Evolutionary conservation across 2,329 filamentous ascomycete genomes (phyloP).

Genomic region (Fusarium sublunatum): DNA sequence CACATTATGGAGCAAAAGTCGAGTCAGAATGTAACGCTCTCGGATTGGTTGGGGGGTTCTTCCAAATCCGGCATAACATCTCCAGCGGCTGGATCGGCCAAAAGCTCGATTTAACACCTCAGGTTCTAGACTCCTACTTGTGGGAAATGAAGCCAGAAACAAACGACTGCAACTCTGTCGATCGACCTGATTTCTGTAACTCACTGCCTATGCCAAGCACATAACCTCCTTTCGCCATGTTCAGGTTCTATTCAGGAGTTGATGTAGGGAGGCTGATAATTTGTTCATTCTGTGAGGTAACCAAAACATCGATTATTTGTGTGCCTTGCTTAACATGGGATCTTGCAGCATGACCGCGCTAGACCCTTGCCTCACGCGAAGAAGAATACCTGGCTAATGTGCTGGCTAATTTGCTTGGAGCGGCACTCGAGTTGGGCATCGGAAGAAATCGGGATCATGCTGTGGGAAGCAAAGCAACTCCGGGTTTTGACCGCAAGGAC

Average conservation of each 20-base stretch:
- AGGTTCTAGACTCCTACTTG: slow-evolving; percentile 32
- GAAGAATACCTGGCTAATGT: slow-evolving; percentile 12
- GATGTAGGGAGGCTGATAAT: slow-evolving; percentile 3
- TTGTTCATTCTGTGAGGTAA: slow-evolving; percentile 46
- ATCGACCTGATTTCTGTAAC: slow-evolving; percentile 22
- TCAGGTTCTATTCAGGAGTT: slow-evolving; percentile 10
- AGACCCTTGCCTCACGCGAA: slow-evolving; percentile 36
- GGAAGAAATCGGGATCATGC: slow-evolving; percentile 36
- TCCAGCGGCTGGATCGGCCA: slow-evolving; percentile 37
- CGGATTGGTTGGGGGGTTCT: neutral
- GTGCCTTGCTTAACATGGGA: slow-evolving; percentile 13
- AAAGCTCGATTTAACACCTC: slow-evolving; percentile 16
- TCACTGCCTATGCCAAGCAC: slow-evolving; percentile 37
- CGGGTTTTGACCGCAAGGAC: slow-evolving; percentile 28
- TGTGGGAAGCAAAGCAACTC: slow-evolving; percentile 31
- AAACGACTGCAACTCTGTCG: slow-evolving; percentile 24
- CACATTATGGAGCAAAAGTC: slow-evolving; percentile 7
- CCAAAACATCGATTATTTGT: slow-evolving; percentile 17
- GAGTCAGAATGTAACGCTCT: neutral
- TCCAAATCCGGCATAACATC: slow-evolving; percentile 8
- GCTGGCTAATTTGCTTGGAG: slow-evolving; percentile 24
- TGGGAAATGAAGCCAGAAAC: slow-evolving; percentile 32
- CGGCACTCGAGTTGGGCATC: slow-evolving; percentile 25
- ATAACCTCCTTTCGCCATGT: slow-evolving; percentile 2
- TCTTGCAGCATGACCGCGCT: slow-evolving; percentile 41